Evolutionary conservation across 768 basidiomycete genomes (phyloP), one percentile per base, ranked within the genome.

Genomic region (Mycena amicta): DNA sequence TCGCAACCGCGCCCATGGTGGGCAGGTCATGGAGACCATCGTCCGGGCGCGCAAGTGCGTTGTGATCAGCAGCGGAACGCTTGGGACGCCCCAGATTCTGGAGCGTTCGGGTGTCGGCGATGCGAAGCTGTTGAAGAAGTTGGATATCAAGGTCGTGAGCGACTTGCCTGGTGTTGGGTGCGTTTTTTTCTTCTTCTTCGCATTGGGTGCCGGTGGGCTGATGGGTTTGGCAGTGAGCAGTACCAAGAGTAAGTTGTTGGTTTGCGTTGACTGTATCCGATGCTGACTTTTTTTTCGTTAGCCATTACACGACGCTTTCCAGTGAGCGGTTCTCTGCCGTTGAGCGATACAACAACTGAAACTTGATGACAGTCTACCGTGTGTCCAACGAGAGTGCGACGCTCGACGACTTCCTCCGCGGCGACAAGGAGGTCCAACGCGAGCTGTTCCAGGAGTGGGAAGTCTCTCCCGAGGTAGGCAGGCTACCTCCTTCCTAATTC

Each of bases 91-190:
- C 15, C 87, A 85, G 76, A 88, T 90, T 63, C 75, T 89, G 53
- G 88, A 89, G 74, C 84, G 87, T 61, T 87, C 86, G 46, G 87
- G 88, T 68, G 86, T 90, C 26, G 88, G 87, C 45, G 75, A 75
- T 53, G 77, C 79, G 22, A 71, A 76, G 37, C 69, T 85, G 39
- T 73, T 89, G 63, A 80, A 82, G 71, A 77, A 85, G 65, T 66
- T 84, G 55, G 80, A 80, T 61, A 75, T 88, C 70, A 82, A 84
- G 68, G 80, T 85, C 47, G 83, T 88, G 61, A 85, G 83, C 61
- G 86, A 89, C 65, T 79, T 89, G 56, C 86, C 87, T 5, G 87
- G 88, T 47, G 87, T 89, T 55, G 87, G 85, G 83, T 84, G 66
- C 31, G 83, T 68, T 13, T 23, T 56, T n/a, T 25, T 11, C 12